Evolutionary conservation across 805 yeast species (phyloP), one percentile per base, ranked within the genome.

Genomic region (Yarrowia porcina): DNA sequence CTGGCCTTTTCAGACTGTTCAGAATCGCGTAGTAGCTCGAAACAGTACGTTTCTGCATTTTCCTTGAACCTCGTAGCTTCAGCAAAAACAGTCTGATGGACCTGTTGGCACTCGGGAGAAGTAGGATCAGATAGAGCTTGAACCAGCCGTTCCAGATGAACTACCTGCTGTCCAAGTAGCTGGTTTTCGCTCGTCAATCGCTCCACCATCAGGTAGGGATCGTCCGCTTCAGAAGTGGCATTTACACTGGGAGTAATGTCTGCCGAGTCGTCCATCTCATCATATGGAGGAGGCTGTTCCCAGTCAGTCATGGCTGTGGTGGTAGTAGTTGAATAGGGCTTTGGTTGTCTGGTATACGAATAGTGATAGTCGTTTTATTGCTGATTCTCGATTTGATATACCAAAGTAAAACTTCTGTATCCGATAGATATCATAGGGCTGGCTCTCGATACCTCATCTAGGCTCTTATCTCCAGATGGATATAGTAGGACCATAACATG

Each of bases 251-350:
- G 44, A 6, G 44, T 25, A 4, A 18, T 12, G 4, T 52, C 59
- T 1, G 25, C 32, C 33, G 33, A 25, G 4, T 36, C 33, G 17
- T 52, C 59, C 59, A 52, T 52, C 4, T 33, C 59, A 52, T 33
- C 59, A 52, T 52, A 52, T 1, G 59, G 59, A 10, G 59, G 59
- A 3, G 59, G 59, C 33, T 52, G 59, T 52, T 52, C 59, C 59
- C 59, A 52, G 44, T 17, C 44, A 2, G 59, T 36, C 59, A 52
- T 52, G 27, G 18, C 41, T 13, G 10, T 3, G 12, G 12, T 3
- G n/a, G n/a, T n/a, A n/a, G n/a, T n/a, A n/a, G n/a, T n/a, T n/a
- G n/a, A n/a, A n/a, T n/a, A n/a, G n/a, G n/a, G n/a, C n/a, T n/a
- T n/a, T n/a, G n/a, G n/a, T n/a, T n/a, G n/a, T n/a, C n/a, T n/a